phyloP scores from a whole-genome alignment of 352 stramenopile species.

The Phytophthora fragariaefolia region DNA sequence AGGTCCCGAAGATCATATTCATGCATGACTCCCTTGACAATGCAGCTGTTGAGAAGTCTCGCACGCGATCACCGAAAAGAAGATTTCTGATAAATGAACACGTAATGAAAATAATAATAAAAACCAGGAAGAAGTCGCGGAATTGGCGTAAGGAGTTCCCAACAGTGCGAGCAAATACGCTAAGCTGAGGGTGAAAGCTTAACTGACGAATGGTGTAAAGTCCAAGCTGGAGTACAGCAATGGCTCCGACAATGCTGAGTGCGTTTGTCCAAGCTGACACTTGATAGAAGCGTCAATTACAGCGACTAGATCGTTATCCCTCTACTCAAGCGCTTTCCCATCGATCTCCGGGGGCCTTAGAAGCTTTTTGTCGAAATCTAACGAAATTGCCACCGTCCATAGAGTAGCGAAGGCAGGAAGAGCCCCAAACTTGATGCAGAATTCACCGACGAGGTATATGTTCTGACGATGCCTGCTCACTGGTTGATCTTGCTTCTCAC shows the following conservation, averaged over 20 bases:
- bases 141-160: conserved; percentile 48
- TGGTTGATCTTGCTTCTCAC: neutral
- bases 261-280: conserved; percentile 1
- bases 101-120: conserved; percentile 54
- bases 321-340: neutral
- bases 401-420: neutral
- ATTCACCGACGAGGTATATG: neutral
- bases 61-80: conserved; percentile 55
- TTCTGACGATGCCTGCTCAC: neutral
- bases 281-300: conserved; percentile 1
- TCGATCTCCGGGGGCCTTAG: neutral
- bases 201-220: conserved; percentile 14
- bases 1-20: conserved; percentile 66
- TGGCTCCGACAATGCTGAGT: conserved; percentile 3
- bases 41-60: conserved; percentile 45
- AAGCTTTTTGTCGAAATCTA: conserved; percentile 3
- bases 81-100: conserved; percentile 49
- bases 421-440: conserved; percentile 4
- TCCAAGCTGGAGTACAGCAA: neutral
- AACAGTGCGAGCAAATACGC: conserved; percentile 55
- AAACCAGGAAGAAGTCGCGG: conserved; percentile 57
- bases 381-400: neutral
- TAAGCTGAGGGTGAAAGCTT: conserved; percentile 44
- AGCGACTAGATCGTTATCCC: neutral
- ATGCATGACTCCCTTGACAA: conserved; percentile 50